Evolutionary conservation across 371 early-diverging fungal genomes (phyloP), one percentile per base, ranked within the genome.

Genomic region (Basidiobolus meristosporus): DNA sequence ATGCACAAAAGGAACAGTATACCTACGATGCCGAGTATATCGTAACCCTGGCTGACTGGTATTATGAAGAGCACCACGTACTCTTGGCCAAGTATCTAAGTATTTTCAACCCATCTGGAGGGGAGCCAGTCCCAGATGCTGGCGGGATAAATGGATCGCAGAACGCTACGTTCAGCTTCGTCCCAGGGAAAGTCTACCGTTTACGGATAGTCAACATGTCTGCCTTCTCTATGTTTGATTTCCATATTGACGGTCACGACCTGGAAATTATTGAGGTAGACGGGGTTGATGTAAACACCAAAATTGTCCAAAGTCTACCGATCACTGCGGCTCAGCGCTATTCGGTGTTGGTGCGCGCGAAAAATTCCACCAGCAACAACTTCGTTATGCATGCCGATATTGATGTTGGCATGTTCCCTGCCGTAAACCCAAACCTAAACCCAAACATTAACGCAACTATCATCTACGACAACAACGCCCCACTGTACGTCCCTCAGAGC

Each of bases 141-240:
- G 76, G 67, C 10, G 48, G 70, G 37, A 62, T 73, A 41, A 61
- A 65, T 49, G 46, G 60, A 70, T 26, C 26, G 9, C 31, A 52
- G 48, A 38, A 44, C 38, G 48, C 63, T 7, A 63, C 56, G 28
- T 56, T 63, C 36, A 48, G 53, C 31, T 66, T 82, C 47, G 55
- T 51, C 4, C 67, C 82, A n/a, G 82, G 81, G 28, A 80, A 75
- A 53, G 76, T 73, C 12, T 86, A 86, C 55, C 80, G 86, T 42
- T 59, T 90, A 38, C 76, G 89, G 21, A 42, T 90, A 23, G 70
- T 90, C 57, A 77, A 75, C 42, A 74, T 19, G 52, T 52, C 59
- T 7, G 41, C 45, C 1, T 46, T 52, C 32, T 47, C 49, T 7
- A 40, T 44, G 11, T 54, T 57, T 12, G 39, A 45, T 11, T 52